A percentile compares a stretch with the other conserved stretches of the same genome.
Evolutionary conservation across 139 green algal species (phyloP).

Genomic region (Pleodorina starrii): DNA sequence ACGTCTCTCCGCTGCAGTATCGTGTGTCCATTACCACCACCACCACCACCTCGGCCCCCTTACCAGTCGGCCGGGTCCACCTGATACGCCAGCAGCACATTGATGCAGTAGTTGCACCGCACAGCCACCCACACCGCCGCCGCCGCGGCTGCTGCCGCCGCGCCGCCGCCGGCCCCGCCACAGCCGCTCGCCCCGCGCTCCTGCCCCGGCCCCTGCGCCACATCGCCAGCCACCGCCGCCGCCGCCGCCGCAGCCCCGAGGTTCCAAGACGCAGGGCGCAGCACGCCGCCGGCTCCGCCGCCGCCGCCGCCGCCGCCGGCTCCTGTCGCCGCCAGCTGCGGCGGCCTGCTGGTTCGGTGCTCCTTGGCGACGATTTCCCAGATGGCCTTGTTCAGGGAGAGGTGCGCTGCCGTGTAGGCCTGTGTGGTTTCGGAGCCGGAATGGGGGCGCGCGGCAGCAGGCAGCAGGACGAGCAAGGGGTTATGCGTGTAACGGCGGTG

Average conservation of each 20-base stretch:
- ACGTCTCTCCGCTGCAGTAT: too few relatives aligned
- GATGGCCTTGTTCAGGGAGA: constrained; percentile 43
- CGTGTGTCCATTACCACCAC: too few relatives aligned
- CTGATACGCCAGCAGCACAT: constrained; percentile 46
- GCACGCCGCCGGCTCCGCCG: background rate
- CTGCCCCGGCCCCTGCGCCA: background rate
- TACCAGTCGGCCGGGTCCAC: constrained; percentile 31
- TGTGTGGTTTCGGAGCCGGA: too few relatives aligned
- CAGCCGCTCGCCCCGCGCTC: background rate
- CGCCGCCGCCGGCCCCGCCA: background rate
- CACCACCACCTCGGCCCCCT: too few relatives aligned
- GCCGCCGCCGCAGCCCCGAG: background rate
- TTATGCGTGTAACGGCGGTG: too few relatives aligned
- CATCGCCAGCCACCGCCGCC: background rate
- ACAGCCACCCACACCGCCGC: constrained; percentile 40
- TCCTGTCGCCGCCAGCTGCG: background rate
- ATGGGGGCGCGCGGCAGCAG: background rate
- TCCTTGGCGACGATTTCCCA: constrained; percentile 17
- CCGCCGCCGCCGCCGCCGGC: background rate
- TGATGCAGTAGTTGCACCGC: constrained; percentile 37
- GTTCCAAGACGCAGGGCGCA: background rate
- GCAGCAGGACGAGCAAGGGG: too few relatives aligned
- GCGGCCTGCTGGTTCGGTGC: background rate
- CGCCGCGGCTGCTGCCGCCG: background rate
- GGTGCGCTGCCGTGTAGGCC: constrained; percentile 27